Evolutionary conservation across 225 moss, liverwort and hornwort species (phyloP).

Genomic region (Pseudoscleropodium purum): DNA sequence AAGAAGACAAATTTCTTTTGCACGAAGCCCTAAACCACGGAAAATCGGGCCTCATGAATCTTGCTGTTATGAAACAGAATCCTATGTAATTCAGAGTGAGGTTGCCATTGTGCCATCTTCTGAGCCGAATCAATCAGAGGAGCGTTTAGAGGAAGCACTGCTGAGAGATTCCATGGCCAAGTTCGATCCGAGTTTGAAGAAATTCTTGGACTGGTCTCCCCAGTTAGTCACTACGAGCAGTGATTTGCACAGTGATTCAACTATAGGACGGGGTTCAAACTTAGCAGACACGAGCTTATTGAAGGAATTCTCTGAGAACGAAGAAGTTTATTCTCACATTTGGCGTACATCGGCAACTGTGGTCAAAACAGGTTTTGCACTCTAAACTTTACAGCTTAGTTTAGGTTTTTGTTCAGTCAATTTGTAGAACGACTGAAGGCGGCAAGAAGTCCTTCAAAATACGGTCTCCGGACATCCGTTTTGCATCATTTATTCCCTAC

Average conservation of each 20-base stretch:
- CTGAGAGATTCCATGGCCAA: neutral
- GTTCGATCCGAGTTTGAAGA: neutral
- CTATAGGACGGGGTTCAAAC: neutral
- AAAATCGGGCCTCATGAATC: neutral
- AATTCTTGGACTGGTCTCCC: no score
- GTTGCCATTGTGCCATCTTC: neutral
- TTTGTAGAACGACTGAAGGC: neutral
- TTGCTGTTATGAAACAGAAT: neutral
- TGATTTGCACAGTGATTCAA: neutral
- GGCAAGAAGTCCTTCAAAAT: neutral
- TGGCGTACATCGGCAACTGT: neutral
- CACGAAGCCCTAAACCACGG: neutral
- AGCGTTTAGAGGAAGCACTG: neutral
- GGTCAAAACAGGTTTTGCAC: neutral
- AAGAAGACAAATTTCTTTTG: neutral
- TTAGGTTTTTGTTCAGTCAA: neutral
- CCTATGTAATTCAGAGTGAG: neutral
- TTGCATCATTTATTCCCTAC: neutral
- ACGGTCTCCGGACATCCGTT: neutral
- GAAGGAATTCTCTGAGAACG: neutral
- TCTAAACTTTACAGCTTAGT: neutral
- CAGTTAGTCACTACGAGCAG: neutral
- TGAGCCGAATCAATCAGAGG: neutral
- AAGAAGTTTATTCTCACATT: fast-evolving
- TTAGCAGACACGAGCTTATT: neutral